phyloP scores from a whole-genome alignment of 1,284 basidiomycete genomes.

The Boletus hoseneyae region DNA sequence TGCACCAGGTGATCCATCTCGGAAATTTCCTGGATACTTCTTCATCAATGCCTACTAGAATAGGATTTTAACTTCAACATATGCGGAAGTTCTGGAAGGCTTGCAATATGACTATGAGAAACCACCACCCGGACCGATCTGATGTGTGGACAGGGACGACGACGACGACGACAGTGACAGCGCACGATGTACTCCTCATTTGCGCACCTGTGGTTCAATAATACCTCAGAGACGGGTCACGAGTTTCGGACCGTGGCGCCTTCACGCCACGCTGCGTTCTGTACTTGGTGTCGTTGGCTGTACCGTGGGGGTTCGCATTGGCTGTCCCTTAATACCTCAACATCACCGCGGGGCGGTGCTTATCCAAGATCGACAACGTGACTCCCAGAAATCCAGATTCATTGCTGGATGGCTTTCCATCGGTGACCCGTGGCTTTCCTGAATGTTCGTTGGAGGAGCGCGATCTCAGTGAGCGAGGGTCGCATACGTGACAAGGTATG shows the following conservation, averaged over 20 bases:
- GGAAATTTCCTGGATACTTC: not conserved
- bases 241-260: not conserved
- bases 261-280: too few relatives aligned
- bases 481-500: too few relatives aligned
- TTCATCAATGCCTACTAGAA: not conserved
- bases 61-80: not conserved
- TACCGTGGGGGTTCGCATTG: too few relatives aligned
- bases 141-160: not conserved
- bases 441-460: too few relatives aligned
- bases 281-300: too few relatives aligned
- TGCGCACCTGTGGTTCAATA: not conserved
- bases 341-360: constrained; percentile 1
- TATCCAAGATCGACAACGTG: not conserved
- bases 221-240: not conserved
- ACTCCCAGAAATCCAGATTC: too few relatives aligned
- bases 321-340: not conserved
- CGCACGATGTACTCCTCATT: not conserved
- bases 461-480: too few relatives aligned
- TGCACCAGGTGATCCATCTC: not conserved
- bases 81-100: not conserved
- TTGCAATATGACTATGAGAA: not conserved
- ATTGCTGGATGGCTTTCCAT: too few relatives aligned
- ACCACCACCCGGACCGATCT: not conserved
- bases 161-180: too few relatives aligned
- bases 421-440: too few relatives aligned